Evolutionary conservation across 169 alveolate species (phyloP).

Genomic region (Plasmodium relictum): DNA sequence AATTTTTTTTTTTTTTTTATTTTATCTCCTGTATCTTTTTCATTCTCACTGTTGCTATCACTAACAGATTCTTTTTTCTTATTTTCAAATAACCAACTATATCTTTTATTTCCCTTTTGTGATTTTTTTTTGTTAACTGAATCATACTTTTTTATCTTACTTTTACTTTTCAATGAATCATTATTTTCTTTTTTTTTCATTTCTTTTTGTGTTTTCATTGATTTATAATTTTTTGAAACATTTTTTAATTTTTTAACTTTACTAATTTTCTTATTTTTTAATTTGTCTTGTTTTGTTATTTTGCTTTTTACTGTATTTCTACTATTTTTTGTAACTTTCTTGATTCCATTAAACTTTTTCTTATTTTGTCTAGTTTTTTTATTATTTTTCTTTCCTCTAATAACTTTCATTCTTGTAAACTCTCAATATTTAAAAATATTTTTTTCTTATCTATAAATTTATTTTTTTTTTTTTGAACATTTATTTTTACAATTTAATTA

Average conservation of each 20-base stretch:
- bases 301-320: not conserved
- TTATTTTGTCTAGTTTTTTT: too few species aligned
- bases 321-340: not conserved
- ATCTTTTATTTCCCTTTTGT: slow-evolving; percentile 2
- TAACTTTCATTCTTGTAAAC: too few species aligned
- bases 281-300: too few species aligned
- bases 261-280: too few species aligned
- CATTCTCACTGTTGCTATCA: not conserved
- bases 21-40: not conserved
- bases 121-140: not conserved
- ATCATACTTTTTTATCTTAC: slow-evolving; percentile 1
- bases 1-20: slow-evolving; percentile 48
- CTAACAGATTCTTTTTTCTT: not conserved
- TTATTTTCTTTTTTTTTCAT: not conserved
- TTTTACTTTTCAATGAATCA: not conserved
- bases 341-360: too few species aligned
- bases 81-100: slow-evolving; percentile 23
- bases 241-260: too few species aligned
- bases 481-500: too few species aligned
- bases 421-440: too few species aligned
- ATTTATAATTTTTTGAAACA: too few species aligned
- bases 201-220: not conserved
- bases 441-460: too few species aligned
- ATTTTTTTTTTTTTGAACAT: too few species aligned
- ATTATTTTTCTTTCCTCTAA: too few species aligned